Evolutionary conservation across 805 yeast species (phyloP).

Genomic region (Cyberlindnera lachancei): DNA sequence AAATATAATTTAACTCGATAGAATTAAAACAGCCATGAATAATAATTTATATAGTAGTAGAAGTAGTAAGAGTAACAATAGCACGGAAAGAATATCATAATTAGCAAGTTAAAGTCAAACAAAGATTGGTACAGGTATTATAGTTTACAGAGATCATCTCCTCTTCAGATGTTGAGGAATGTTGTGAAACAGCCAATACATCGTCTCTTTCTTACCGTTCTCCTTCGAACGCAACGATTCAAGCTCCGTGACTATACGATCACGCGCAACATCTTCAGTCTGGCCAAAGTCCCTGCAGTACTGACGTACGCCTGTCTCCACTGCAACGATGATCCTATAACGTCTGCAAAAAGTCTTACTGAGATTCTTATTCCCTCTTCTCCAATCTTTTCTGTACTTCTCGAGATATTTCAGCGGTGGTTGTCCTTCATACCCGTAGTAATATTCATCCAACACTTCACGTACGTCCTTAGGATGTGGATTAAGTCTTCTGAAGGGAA

Average conservation of each 20-base stretch:
- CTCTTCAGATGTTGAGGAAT: constrained; percentile 21
- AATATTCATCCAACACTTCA: constrained; percentile 23
- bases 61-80: too few relatives aligned
- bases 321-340: constrained; percentile 20
- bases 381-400: constrained; percentile 22
- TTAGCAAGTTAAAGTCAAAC: too few relatives aligned
- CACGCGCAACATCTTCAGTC: constrained; percentile 16
- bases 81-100: too few relatives aligned
- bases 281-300: constrained; percentile 15
- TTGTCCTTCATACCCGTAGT: constrained; percentile 22
- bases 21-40: too few relatives aligned
- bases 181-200: constrained; percentile 26
- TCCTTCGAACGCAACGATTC: constrained; percentile 17
- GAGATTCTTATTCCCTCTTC: constrained; percentile 20
- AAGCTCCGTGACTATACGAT: constrained; percentile 17
- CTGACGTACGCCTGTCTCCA: constrained; percentile 17
- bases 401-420: constrained; percentile 23
- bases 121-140: too few relatives aligned
- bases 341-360: constrained; percentile 23
- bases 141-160: too few relatives aligned
- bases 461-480: constrained; percentile 21
- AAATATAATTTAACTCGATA: too few relatives aligned
- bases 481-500: constrained; percentile 16
- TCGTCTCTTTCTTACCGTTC: constrained; percentile 22
- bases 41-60: too few relatives aligned